Conservation (phyloP, 2,329 filamentous ascomycete species). For the Sarocladium kiliense region DNA sequence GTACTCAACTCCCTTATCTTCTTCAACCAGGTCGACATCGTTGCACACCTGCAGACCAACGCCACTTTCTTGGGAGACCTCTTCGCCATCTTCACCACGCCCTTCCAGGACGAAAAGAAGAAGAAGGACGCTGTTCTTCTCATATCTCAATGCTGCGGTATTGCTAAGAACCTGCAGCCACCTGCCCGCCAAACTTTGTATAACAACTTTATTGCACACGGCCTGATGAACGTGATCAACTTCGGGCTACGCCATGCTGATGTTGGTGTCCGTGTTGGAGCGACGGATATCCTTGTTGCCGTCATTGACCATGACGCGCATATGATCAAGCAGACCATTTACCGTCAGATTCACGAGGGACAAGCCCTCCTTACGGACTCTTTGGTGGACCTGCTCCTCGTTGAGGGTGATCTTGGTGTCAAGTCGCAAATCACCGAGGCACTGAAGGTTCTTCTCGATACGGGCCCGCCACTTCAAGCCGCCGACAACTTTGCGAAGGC, state of each 20-base stretch:
- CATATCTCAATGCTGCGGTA: conserved; percentile 91
- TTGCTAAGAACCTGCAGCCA: conserved; percentile 90
- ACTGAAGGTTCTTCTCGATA: conserved; percentile 89
- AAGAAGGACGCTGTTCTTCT: conserved; percentile 95
- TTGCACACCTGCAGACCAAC: conserved; percentile 88
- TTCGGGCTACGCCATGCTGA: conserved; percentile 85
- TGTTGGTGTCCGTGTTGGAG: conserved; percentile 80
- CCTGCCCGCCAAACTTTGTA: conserved; percentile 77
- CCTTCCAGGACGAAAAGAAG: conserved; percentile 59
- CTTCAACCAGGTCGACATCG: conserved; percentile 98
- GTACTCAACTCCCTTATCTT: conserved; percentile 97
- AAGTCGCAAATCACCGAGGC: conserved; percentile 95
- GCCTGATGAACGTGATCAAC: conserved; percentile 83
- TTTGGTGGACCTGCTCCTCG: conserved; percentile 82
- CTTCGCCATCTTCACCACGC: conserved; percentile 74
- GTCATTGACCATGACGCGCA: conserved; percentile 94
- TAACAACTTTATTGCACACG: conserved; percentile 82
- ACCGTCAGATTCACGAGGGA: conserved; percentile 85
- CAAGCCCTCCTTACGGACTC: conserved; percentile 84
- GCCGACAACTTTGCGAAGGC: conserved; percentile 56
- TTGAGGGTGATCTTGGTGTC: conserved; percentile 88
- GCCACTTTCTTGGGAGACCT: conserved; percentile 73
- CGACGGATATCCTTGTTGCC: conserved; percentile 87
- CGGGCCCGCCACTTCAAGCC: conserved; percentile 34
- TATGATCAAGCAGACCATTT: conserved; percentile 90